Conservation (phyloP, 768 basidiomycete species). For the Lyophyllum semitale region DNA sequence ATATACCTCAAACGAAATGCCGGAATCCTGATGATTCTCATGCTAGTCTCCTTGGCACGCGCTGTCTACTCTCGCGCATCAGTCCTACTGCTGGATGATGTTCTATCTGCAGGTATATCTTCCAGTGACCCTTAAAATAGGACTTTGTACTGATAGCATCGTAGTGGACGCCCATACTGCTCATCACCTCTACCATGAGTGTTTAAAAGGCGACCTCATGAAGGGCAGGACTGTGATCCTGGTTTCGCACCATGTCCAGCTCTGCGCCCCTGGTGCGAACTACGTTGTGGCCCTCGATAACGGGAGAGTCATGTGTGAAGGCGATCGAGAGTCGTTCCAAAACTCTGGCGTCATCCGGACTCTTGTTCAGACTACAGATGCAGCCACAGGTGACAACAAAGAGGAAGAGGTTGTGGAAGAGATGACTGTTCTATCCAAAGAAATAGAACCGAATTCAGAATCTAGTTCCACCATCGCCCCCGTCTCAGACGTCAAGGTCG, state of each 20-base stretch:
- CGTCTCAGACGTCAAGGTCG: too few species aligned
- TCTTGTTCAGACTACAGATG: slow-evolving; percentile 60
- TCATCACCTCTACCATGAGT: too few species aligned
- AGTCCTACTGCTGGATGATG: too few species aligned
- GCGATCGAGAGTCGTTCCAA: slow-evolving; percentile 64
- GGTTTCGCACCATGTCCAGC: slow-evolving; percentile 94
- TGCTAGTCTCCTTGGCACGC: slow-evolving; percentile 71
- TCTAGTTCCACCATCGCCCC: slow-evolving; percentile 37
- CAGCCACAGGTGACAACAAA: slow-evolving; percentile 25
- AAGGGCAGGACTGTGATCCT: too few species aligned
- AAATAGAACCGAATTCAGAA: slow-evolving; percentile 19
- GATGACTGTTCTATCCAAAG: slow-evolving; percentile 32
- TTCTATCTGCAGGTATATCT: too few species aligned
- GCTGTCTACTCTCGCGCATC: too few species aligned
- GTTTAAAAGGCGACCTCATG: too few species aligned
- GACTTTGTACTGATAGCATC: background rate
- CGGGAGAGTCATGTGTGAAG: slow-evolving; percentile 77
- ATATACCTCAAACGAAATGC: background rate
- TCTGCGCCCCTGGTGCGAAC: slow-evolving; percentile 77
- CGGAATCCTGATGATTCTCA: background rate
- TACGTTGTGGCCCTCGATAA: slow-evolving; percentile 86
- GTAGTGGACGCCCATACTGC: slow-evolving; percentile 89
- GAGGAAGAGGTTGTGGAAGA: too few species aligned
- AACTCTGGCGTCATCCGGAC: slow-evolving; percentile 63
- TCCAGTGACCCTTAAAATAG: too few species aligned